Conservation (phyloP, 2,329 filamentous ascomycete genomes). For the Lizonia empirigonia region DNA sequence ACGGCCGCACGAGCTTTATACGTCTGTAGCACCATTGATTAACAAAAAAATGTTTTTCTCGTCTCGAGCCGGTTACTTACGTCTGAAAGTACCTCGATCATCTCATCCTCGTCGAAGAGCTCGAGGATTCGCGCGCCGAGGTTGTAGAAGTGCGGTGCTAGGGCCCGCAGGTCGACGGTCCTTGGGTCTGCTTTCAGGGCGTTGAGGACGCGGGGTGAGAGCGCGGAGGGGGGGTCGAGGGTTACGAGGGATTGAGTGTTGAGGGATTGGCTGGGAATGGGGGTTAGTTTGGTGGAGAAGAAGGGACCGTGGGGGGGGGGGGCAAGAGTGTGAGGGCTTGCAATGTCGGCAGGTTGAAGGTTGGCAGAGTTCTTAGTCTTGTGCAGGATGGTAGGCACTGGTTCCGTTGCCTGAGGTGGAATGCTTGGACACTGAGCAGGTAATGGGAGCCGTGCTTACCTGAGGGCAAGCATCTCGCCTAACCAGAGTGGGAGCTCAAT, state of each 20-base stretch:
- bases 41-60: too few species aligned
- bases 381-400: too few species aligned
- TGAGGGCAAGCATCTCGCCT: slow-evolving; percentile 87
- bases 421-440: too few species aligned
- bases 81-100: slow-evolving; percentile 63
- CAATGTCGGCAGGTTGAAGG: too few species aligned
- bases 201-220: slow-evolving; percentile 80
- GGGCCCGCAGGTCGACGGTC: slow-evolving; percentile 79
- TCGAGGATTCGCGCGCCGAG: slow-evolving; percentile 86
- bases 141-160: slow-evolving; percentile 86
- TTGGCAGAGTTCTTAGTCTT: too few species aligned
- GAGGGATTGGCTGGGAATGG: slow-evolving; percentile 35
- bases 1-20: slow-evolving; percentile 82
- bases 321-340: not conserved
- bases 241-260: slow-evolving; percentile 59
- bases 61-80: too few species aligned
- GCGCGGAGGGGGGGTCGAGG: slow-evolving; percentile 78
- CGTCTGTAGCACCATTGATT: slow-evolving; percentile 55
- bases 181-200: slow-evolving; percentile 89
- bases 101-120: slow-evolving; percentile 86
- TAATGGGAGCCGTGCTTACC: slow-evolving; percentile 41
- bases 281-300: not conserved
- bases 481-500: slow-evolving; percentile 91
- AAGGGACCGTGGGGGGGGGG: not conserved
- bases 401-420: too few species aligned